These are phyloP conservation scores for Saturnispora diversa DNA, from an alignment of 805 yeast species.

Conservation along the genomic window DNA sequence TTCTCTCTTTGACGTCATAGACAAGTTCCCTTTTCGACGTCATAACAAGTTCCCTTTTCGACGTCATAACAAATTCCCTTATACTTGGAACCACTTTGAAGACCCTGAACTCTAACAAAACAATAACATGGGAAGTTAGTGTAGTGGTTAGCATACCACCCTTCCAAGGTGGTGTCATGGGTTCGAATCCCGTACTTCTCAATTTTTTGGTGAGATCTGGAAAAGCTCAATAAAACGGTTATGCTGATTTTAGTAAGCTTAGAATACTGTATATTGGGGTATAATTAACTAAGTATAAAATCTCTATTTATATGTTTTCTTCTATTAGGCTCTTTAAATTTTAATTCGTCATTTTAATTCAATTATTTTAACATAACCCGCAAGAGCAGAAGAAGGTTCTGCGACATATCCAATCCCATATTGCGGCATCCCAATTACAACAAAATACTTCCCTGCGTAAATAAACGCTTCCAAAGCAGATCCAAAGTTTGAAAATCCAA, in stretches of 20 bases:
- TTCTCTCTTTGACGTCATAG: too few relatives aligned
- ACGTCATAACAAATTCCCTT: too few relatives aligned
- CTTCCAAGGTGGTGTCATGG: slow-evolving; percentile 93
- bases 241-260: too few relatives aligned
- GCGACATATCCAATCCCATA: slow-evolving; percentile 18
- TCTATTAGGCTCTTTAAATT: background rate
- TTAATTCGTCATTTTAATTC: too few relatives aligned
- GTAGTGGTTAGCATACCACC: slow-evolving; percentile 89
- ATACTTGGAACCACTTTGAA: too few relatives aligned
- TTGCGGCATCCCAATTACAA: slow-evolving; percentile 34
- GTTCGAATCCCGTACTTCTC: slow-evolving; percentile 92
- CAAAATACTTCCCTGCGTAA: slow-evolving; percentile 12
- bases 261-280: too few relatives aligned
- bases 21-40: too few relatives aligned
- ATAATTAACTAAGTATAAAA: too few relatives aligned
- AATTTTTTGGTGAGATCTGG: too few relatives aligned
- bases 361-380: slow-evolving; percentile 4
- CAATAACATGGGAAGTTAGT: slow-evolving; percentile 59
- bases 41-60: too few relatives aligned
- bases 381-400: background rate
- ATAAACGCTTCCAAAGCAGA: slow-evolving; percentile 27
- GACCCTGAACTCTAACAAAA: too few relatives aligned
- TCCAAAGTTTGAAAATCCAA: slow-evolving; percentile 40
- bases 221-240: too few relatives aligned
- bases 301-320: background rate